Percentiles rank a stretch among this genome's conserved stretches.
phyloP scores from a whole-genome alignment of 169 alveolate species.

The Eimeria sp. region DNA sequence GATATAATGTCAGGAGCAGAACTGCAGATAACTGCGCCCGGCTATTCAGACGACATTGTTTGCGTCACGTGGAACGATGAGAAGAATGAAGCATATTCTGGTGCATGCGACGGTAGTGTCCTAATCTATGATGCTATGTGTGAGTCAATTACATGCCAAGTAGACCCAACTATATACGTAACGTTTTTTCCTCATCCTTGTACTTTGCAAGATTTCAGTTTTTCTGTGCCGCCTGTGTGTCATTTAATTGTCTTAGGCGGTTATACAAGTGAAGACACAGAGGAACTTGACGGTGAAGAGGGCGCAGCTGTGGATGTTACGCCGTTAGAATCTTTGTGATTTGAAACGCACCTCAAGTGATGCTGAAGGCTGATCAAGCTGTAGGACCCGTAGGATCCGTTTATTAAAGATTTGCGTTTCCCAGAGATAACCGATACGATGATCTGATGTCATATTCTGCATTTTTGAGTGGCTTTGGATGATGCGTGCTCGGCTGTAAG shows the following conservation, averaged over 20 bases:
- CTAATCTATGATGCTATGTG: slow-evolving; percentile 34
- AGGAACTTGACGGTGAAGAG: slow-evolving; percentile 8
- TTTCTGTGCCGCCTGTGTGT: neutral
- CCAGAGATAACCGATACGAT: neutral
- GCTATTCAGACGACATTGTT: slow-evolving; percentile 21
- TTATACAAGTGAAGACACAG: slow-evolving; percentile 21
- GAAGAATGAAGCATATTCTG: slow-evolving; percentile 62
- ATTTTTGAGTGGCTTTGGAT: neutral
- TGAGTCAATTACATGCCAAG: neutral
- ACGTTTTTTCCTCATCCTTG: too few relatives aligned
- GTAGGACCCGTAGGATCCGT: neutral
- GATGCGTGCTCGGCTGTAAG: neutral
- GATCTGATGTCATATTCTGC: neutral
- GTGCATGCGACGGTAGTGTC: slow-evolving; percentile 38
- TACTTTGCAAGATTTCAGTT: neutral
- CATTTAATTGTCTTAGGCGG: neutral
- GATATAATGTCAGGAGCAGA: slow-evolving; percentile 46
- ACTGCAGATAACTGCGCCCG: slow-evolving; percentile 20
- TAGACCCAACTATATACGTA: neutral
- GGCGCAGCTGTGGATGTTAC: neutral
- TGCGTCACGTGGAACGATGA: slow-evolving; percentile 65
- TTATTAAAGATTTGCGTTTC: neutral
- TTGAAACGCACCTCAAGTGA: neutral
- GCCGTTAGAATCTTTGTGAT: neutral
- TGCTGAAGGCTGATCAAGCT: neutral